phyloP scores from a whole-genome alignment of 2,329 filamentous ascomycete genomes.

The Exophiala aquamarina region DNA sequence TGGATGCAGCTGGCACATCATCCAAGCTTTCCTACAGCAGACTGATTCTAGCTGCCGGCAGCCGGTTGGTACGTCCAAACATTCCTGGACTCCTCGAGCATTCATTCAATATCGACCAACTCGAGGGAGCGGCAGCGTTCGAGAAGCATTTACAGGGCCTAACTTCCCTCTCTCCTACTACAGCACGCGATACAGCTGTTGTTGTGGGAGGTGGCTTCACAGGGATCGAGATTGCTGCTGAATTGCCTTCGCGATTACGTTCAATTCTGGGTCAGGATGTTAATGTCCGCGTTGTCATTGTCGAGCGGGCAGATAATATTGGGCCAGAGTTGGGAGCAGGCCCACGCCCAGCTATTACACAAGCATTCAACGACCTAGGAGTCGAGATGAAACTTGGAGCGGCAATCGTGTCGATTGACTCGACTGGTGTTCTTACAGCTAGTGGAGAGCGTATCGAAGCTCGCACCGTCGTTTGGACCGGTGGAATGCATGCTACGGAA shows the following conservation, averaged over 20 bases:
- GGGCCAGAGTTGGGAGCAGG: conserved; percentile 37
- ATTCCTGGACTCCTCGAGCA: conserved; percentile 35
- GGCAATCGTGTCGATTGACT: conserved; percentile 30
- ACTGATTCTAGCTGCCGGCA: conserved; percentile 41
- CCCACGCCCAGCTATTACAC: conserved; percentile 34
- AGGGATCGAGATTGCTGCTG: conserved; percentile 33
- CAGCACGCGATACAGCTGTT: conserved; percentile 36
- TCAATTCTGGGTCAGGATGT: conserved; percentile 8
- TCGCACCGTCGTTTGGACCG: conserved; percentile 40
- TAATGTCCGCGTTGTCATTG: conserved; percentile 27
- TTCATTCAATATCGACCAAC: conserved; percentile 37
- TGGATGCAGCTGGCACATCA: conserved; percentile 3
- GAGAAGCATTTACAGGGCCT: conserved; percentile 34
- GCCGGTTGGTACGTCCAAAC: conserved; percentile 32
- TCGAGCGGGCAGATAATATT: conserved; percentile 32
- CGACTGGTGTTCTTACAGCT: conserved; percentile 27
- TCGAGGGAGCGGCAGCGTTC: conserved; percentile 29
- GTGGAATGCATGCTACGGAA: conserved; percentile 34
- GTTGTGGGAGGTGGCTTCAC: conserved; percentile 39
- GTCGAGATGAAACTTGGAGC: conserved; percentile 34
- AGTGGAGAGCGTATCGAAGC: conserved; percentile 37
- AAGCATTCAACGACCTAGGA: conserved; percentile 32
- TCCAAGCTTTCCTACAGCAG: conserved; percentile 33
- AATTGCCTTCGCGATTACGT: conserved; percentile 34
- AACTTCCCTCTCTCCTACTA: conserved; percentile 22